Evolutionary conservation across 192 early-diverging fungal genomes (phyloP), one percentile per base, ranked within the genome.

Genomic region (Coemansia sp.): DNA sequence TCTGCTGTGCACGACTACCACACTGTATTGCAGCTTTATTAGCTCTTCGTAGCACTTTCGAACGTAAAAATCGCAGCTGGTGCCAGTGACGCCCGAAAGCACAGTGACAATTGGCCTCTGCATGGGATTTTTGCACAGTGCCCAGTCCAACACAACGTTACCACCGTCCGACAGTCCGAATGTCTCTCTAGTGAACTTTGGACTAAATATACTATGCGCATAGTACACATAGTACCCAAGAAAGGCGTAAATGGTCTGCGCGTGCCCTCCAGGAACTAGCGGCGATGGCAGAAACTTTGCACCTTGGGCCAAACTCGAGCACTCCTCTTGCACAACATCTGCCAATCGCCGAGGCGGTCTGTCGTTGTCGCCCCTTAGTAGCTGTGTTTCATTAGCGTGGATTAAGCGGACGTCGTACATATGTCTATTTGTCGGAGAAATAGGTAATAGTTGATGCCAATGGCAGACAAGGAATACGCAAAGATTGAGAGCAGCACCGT

Each of bases 21-120:
- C 88, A 44, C 90, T 87, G 75, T 92, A 94, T 34, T 90, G 85
- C 38, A 88, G 82, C 46, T 85, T 86, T 24, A 81, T 69, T 66
- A 93, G 76, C 62, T 84, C 77, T 51, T 92, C 80, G 55, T 93
- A 87, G 65, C 96, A 74, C 24, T 88, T 88, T 20, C 90, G 89
- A 36, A 99, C 91, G 71, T 99, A 99, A 33, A 88, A 90, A 70
- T 97, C 96, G 83, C 93, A 90, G 59, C 91, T 94, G 18, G 94
- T 94, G 46, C 97, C 97, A 6, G 96, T 97, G 31, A 98, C 84
- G 16, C 97, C 96, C 65, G 97, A 96, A 6, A 94, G 74, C 24
- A 95, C 87, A 3, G 96, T 88, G 40, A 97, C 72, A 31, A 91
- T 92, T 1, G 95, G 95, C 9, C 88, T 87, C 52, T 86, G 75